Conservation (phyloP, 2,329 filamentous ascomycete species). For the Cercospora brassicicola region DNA sequence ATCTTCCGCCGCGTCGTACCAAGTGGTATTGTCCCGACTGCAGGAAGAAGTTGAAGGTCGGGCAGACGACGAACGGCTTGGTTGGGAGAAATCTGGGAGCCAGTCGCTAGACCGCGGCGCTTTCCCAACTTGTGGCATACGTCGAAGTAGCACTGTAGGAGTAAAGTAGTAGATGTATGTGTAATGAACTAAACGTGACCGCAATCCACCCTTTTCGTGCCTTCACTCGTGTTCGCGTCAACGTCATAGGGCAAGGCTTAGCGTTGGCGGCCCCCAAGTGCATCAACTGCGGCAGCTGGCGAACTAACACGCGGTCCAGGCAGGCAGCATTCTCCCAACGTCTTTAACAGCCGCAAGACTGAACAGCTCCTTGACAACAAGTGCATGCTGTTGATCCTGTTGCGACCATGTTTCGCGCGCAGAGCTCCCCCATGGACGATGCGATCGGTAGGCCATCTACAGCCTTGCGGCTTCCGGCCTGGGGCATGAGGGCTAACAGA, state of each 20-base stretch:
- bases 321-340: background rate
- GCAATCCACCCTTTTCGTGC: background rate
- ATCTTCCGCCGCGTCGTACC: slow-evolving; percentile 68
- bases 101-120: background rate
- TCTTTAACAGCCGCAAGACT: background rate
- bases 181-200: background rate
- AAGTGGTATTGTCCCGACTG: slow-evolving; percentile 88
- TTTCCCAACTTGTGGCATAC: background rate
- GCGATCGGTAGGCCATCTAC: slow-evolving; percentile 14
- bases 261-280: background rate
- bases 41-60: slow-evolving; percentile 51
- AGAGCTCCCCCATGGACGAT: slow-evolving; percentile 24
- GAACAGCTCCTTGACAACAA: background rate
- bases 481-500: background rate
- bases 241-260: slow-evolving; percentile 2
- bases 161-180: background rate
- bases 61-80: slow-evolving; percentile 35
- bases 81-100: slow-evolving; percentile 27
- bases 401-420: slow-evolving; percentile 23
- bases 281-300: background rate
- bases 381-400: background rate
- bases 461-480: background rate
- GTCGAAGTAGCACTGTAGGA: background rate
- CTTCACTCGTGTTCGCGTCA: background rate
- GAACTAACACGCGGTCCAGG: background rate